phyloP scores from a whole-genome alignment of 2,329 filamentous ascomycete species.

The Colletotrichum magnum region DNA sequence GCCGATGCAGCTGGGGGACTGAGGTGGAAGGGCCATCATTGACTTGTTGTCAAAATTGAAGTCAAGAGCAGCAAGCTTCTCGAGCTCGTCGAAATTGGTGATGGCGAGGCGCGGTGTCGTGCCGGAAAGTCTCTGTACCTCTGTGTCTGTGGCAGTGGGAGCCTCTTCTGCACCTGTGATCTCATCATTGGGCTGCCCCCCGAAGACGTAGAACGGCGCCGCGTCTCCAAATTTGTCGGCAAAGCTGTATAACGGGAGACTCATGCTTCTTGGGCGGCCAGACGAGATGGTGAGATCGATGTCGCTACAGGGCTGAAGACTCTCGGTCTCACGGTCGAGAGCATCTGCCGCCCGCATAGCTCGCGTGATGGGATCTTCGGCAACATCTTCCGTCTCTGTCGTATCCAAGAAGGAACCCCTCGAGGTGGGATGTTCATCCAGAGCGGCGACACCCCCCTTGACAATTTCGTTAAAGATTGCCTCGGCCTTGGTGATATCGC shows the following conservation, averaged over 20 bases:
- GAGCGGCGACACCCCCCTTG: conserved; percentile 62
- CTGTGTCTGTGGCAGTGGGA: background rate
- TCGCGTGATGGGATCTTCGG: conserved; percentile 64
- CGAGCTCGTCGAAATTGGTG: conserved; percentile 69
- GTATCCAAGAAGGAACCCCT: conserved; percentile 20
- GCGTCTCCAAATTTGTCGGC: conserved; percentile 59
- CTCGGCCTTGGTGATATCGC: conserved; percentile 65
- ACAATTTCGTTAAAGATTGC: conserved; percentile 64
- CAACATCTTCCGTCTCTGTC: conserved; percentile 20
- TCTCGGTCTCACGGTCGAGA: conserved; percentile 68
- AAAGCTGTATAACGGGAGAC: conserved; percentile 62
- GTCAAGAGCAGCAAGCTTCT: conserved; percentile 91
- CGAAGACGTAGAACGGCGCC: conserved; percentile 65
- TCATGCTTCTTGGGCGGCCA: conserved; percentile 62
- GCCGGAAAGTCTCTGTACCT: background rate
- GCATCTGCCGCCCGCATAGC: conserved; percentile 73
- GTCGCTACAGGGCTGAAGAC: conserved; percentile 64
- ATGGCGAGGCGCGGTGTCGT: conserved; percentile 47
- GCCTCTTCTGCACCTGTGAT: background rate
- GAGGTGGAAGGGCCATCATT: conserved; percentile 37
- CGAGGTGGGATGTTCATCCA: conserved; percentile 43
- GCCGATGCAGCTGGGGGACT: conserved; percentile 52
- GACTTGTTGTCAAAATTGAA: conserved; percentile 46
- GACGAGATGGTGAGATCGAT: conserved; percentile 59
- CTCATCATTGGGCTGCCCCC: conserved; percentile 45